Evolutionary conservation across 345 rosid species (phyloP), one percentile per base, ranked within the genome.

Genomic region (Passiflora organensis): DNA sequence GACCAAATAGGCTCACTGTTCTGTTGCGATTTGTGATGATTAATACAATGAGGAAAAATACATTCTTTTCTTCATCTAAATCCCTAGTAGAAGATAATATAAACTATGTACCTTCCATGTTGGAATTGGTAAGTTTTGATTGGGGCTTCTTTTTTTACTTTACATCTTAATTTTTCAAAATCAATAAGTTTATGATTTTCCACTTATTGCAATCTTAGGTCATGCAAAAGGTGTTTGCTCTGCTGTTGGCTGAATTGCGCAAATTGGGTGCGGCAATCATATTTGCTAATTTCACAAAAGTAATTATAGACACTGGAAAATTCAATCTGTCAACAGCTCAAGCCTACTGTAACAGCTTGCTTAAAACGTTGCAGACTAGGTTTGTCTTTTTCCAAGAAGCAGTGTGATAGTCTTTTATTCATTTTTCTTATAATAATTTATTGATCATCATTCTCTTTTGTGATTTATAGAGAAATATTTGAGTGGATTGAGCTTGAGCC

Each of bases 191-290:
- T 24, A 28, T 51, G 13, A 14, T 25, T 55, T 41, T 66, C 36
- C 11, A 21, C 41, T 66, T 46, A 20, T n/a, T 41, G 6, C 32
- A 51, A 16, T 23, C 15, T 5, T 60, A 91, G 96, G 94, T 85
- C 78, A 91, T 88, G 98, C 95, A 83, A 77, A 91, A 91, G 83
- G 81, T 91, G 68, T 91, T 91, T 75, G 98, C 98, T 14, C 63
- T 91, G 70, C 75, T 91, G 56, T 67, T 91, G 90, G 83, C 90
- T 24, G 98, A 88, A 70, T 78, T 88, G 53, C 95, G 96, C 64
- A 91, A 85, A 78, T 78, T 91, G 58, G 96, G 98, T 66, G 96
- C 96, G 63, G 72, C 82, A 15, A 82, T 91, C 59, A 82, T 91
- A 70, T 91, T 77, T 75, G 95, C 98, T 24, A 84, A 81, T 74